Evolutionary conservation across 331 rosid genomes (phyloP).

Genomic region (Cydonia oblonga): DNA sequence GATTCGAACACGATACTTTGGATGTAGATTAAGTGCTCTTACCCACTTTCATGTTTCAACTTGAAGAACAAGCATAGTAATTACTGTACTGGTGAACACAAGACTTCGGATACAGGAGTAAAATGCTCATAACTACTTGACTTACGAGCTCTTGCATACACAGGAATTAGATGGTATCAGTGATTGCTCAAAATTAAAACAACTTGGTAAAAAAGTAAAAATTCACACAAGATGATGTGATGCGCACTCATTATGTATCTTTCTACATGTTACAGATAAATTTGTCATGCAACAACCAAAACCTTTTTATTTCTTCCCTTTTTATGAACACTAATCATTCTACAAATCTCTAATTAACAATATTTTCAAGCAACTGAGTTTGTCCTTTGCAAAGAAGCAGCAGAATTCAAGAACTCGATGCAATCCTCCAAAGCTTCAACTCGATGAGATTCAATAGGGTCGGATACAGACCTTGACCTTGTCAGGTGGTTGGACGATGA

Average conservation of each 20-base stretch:
- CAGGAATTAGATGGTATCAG: neutral
- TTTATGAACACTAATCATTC: neutral
- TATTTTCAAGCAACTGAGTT: conserved; percentile 32
- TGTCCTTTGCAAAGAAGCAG: conserved; percentile 59
- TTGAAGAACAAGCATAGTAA: no score
- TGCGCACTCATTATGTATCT: neutral
- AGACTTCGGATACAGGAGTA: no score
- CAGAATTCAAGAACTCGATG: conserved; percentile 81
- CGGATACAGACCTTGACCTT: conserved; percentile 63
- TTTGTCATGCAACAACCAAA: neutral
- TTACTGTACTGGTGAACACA: no score
- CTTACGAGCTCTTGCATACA: neutral
- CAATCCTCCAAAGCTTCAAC: conserved; percentile 88
- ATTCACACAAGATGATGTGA: neutral
- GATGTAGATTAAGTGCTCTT: neutral
- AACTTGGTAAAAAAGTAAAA: neutral
- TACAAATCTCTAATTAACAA: neutral
- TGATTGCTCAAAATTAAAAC: neutral
- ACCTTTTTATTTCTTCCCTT: neutral
- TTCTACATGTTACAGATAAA: conserved; percentile 2
- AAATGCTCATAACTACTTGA: no score
- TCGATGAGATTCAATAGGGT: conserved; percentile 65
- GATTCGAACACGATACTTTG: neutral
- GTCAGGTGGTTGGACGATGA: conserved; percentile 46
- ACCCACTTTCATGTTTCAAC: neutral